Evolutionary conservation across 306 rosid species (phyloP).

Genomic region (Fragaria iinumae): DNA sequence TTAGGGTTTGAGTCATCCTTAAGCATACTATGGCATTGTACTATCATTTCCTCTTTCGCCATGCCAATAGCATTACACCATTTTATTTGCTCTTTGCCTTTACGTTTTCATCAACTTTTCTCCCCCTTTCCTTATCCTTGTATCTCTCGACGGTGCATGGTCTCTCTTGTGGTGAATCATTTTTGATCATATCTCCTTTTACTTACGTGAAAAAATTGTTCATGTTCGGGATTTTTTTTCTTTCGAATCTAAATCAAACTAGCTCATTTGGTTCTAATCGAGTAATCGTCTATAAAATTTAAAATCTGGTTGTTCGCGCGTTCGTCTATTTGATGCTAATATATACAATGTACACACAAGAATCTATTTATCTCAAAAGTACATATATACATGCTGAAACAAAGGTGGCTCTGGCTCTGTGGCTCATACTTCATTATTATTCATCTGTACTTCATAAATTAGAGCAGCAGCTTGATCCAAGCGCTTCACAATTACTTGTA

Average conservation of each 20-base stretch:
- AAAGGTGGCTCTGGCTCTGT: neutral
- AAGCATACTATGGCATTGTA: constrained; percentile 1
- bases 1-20: constrained; percentile 1
- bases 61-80: neutral
- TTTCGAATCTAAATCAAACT: neutral
- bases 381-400: neutral
- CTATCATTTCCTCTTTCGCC: neutral
- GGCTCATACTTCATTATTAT: neutral
- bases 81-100: neutral
- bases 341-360: neutral
- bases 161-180: neutral
- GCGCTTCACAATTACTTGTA: neutral
- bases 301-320: too few relatives aligned
- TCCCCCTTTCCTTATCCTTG: neutral
- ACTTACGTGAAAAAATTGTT: neutral
- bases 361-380: neutral
- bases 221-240: too few relatives aligned
- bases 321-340: neutral
- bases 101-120: neutral
- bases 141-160: neutral
- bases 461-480: neutral
- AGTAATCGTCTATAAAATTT: neutral
- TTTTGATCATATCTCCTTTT: too few relatives aligned
- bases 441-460: neutral
- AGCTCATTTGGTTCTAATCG: neutral